Evolutionary conservation across 1,284 basidiomycete species (phyloP).

Genomic region (Xerocomus amazonicus): DNA sequence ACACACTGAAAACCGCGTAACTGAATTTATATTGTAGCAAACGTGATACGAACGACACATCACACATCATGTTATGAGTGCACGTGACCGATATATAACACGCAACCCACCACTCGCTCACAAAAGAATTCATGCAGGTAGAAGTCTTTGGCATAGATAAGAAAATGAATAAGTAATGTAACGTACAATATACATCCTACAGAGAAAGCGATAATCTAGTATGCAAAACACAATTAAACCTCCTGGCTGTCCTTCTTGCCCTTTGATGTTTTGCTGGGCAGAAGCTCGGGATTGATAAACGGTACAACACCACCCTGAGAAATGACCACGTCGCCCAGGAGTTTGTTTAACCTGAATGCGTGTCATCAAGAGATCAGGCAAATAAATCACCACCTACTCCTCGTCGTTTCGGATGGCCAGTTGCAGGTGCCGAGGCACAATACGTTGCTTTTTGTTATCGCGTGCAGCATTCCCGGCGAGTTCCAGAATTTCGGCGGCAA

Average conservation of each 20-base stretch:
- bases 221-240: constrained; percentile 19
- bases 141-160: not conserved
- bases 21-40: not conserved
- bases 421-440: constrained; percentile 86
- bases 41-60: constrained; percentile 1
- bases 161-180: constrained; percentile 32
- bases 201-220: constrained; percentile 20
- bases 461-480: constrained; percentile 69
- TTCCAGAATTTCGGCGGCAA: constrained; percentile 76
- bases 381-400: constrained; percentile 48
- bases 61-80: not conserved
- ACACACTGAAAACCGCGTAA: too few species aligned
- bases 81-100: constrained; percentile 1
- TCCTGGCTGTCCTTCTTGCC: constrained; percentile 35
- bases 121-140: too few species aligned
- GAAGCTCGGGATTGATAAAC: constrained; percentile 43
- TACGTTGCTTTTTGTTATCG: constrained; percentile 79
- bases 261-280: constrained; percentile 46
- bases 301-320: constrained; percentile 90
- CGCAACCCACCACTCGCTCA: too few species aligned
- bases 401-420: constrained; percentile 87
- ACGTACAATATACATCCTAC: constrained; percentile 32
- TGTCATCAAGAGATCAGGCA: not conserved
- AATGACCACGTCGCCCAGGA: constrained; percentile 82
- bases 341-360: constrained; percentile 52